phyloP scores from a whole-genome alignment of 1,284 basidiomycete genomes.

The Cerrena zonata region DNA sequence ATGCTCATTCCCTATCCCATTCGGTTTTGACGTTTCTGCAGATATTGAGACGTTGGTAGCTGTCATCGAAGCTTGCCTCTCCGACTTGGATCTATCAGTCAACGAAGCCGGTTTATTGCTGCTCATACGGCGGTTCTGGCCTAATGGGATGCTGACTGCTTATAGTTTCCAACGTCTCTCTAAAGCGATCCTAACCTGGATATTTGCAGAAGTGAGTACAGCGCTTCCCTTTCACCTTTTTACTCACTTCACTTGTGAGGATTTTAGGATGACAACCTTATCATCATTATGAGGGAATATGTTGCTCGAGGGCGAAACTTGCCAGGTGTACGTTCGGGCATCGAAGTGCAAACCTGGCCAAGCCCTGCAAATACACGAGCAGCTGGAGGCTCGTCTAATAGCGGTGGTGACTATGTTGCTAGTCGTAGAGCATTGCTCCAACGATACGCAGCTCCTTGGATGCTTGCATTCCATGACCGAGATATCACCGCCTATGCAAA shows the following conservation, averaged over 20 bases:
- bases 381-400: slow-evolving; percentile 43
- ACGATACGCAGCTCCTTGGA: slow-evolving; percentile 58
- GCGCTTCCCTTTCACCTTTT: not conserved
- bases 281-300: slow-evolving; percentile 58
- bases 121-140: slow-evolving; percentile 63
- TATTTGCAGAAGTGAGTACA: slow-evolving; percentile 54
- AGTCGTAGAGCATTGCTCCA: slow-evolving; percentile 43
- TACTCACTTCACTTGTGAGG: not conserved
- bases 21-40: slow-evolving; percentile 64
- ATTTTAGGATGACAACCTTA: slow-evolving; percentile 54
- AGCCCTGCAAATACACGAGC: slow-evolving; percentile 32
- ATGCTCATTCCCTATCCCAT: slow-evolving; percentile 61
- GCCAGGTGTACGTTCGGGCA: slow-evolving; percentile 56
- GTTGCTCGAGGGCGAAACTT: slow-evolving; percentile 46
- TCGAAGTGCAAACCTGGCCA: slow-evolving; percentile 46
- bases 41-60: slow-evolving; percentile 69
- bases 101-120: slow-evolving; percentile 71
- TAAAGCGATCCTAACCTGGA: slow-evolving; percentile 52
- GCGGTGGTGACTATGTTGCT: slow-evolving; percentile 61
- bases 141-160: slow-evolving; percentile 63
- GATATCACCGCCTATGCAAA: slow-evolving; percentile 45
- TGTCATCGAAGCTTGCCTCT: slow-evolving; percentile 65
- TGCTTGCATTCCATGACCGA: slow-evolving; percentile 57
- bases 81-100: slow-evolving; percentile 63
- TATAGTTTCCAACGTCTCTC: slow-evolving; percentile 55